Base-by-base conservation (phyloP, 1,284 basidiomycete species). In the Apiotrichum gamsii region DNA sequence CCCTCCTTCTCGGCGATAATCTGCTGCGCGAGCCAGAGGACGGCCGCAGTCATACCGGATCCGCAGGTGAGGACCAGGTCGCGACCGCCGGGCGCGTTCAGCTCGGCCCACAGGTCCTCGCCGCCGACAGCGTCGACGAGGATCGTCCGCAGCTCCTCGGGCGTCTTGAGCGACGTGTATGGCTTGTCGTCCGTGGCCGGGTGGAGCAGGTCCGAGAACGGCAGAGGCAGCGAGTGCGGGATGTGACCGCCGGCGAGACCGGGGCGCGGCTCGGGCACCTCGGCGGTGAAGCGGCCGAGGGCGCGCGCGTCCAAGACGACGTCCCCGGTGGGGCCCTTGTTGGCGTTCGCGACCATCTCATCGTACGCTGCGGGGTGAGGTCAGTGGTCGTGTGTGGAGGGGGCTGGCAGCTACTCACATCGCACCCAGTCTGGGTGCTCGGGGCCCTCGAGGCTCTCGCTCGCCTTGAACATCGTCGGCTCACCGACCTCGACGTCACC, bases 31-130 rank as follows among this genome's bases (percentile, higher is more conserved):
- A 95, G 76, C 90, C 93, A 96, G 11, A 96, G 77, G 6, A 95
- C 76, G 6, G 82, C 88, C 3, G 95, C 95, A 13, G 93, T 96
- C 95, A 99, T 98, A 15, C 95, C 95, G 60, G 86, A 90, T 38
- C 90, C 90, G 72, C 90, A 94, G 49, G 78, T 84, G 23, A 85
- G 80, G 11, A 84, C 78, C 31, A 90, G 14, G 88, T 66, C 33
- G 61, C 56, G 15, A 34, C 80, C 78, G 45, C 76, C 70, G n/a
- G 77, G 70, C 14, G 90, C 67, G 23, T 62, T 52, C 15, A 78
- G 71, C 15, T 90, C 68, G 31, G 64, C 53, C 43, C 80, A 78
- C 46, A 76, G 70, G 42, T 80, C 77, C 34, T 62, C 49, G 0
- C 67, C 67, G 5, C 65, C 58, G 6, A 63, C 55, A 29, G 55